Conservation (phyloP, 768 basidiomycete genomes). For the Trametes meyenii region DNA sequence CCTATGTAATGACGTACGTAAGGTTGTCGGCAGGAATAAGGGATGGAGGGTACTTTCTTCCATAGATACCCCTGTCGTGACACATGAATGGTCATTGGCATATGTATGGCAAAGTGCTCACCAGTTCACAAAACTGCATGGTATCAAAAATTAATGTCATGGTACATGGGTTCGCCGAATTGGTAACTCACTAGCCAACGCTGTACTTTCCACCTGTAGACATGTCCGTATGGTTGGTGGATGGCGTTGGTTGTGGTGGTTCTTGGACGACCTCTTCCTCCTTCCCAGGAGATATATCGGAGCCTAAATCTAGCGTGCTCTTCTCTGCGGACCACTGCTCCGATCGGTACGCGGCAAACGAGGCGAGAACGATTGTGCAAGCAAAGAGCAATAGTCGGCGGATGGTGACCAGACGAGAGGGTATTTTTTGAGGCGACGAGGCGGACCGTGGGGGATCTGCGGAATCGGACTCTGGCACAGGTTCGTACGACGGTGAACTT, state of each 20-base stretch:
- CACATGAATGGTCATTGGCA: neutral
- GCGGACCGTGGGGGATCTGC: slow-evolving; percentile 24
- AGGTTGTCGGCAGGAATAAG: slow-evolving; percentile 81
- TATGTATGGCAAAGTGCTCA: slow-evolving; percentile 29
- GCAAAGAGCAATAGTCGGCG: slow-evolving; percentile 40
- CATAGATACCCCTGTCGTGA: slow-evolving; percentile 85
- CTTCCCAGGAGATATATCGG: slow-evolving; percentile 5
- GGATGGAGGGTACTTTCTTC: slow-evolving; percentile 86
- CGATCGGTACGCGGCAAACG: slow-evolving; percentile 46
- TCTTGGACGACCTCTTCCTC: slow-evolving; percentile 14
- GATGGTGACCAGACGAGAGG: slow-evolving; percentile 31
- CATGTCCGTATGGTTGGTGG: slow-evolving; percentile 34
- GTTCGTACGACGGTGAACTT: slow-evolving; percentile 33
- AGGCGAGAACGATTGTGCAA: slow-evolving; percentile 40
- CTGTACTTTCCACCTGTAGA: slow-evolving; percentile 63
- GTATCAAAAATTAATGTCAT: slow-evolving; percentile 10
- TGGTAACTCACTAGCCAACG: slow-evolving; percentile 72
- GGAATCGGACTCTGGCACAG: slow-evolving; percentile 29
- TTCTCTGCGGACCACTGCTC: slow-evolving; percentile 43
- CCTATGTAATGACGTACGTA: slow-evolving; percentile 56
- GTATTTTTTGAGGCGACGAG: slow-evolving; percentile 22
- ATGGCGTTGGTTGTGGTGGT: neutral
- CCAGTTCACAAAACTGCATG: slow-evolving; percentile 76
- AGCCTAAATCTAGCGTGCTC: neutral
- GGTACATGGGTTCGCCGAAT: neutral